phyloP scores from a whole-genome alignment of 23 red algal species.

The Gracilaria vermiculophylla region DNA sequence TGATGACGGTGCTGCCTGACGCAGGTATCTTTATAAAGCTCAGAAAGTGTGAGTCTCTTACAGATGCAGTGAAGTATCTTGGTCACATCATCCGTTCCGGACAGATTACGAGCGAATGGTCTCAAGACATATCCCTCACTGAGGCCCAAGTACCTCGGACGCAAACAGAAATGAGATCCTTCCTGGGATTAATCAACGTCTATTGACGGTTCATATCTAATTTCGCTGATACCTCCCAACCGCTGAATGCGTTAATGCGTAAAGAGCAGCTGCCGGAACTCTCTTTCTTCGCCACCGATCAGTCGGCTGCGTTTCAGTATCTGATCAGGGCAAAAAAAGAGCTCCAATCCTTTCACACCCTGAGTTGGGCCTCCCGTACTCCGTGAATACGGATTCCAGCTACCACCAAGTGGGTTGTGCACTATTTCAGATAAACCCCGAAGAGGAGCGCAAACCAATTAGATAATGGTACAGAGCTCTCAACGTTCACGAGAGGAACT shows the following conservation, averaged over 20 bases:
- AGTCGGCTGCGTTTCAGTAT: no score
- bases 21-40: constrained; percentile 15
- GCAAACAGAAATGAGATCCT: not conserved
- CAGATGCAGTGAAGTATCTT: constrained; percentile 14
- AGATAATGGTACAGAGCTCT: no score
- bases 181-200: not conserved
- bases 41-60: constrained; percentile 4
- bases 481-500: no score
- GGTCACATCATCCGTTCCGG: not conserved
- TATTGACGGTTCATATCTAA: not conserved
- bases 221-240: not conserved
- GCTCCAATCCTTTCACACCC: no score
- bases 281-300: not conserved
- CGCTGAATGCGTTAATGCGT: not conserved
- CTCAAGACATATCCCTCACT: not conserved
- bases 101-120: not conserved
- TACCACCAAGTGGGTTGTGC: not conserved
- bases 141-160: not conserved
- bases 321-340: no score
- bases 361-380: no score
- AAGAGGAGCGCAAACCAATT: no score
- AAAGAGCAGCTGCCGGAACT: not conserved
- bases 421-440: constrained; percentile 34
- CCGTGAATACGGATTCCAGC: not conserved
- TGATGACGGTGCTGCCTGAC: not conserved